Evolutionary conservation across 2,329 filamentous ascomycete genomes (phyloP), one percentile per base, ranked within the genome.

Genomic region (Sporothrix schenckii): DNA sequence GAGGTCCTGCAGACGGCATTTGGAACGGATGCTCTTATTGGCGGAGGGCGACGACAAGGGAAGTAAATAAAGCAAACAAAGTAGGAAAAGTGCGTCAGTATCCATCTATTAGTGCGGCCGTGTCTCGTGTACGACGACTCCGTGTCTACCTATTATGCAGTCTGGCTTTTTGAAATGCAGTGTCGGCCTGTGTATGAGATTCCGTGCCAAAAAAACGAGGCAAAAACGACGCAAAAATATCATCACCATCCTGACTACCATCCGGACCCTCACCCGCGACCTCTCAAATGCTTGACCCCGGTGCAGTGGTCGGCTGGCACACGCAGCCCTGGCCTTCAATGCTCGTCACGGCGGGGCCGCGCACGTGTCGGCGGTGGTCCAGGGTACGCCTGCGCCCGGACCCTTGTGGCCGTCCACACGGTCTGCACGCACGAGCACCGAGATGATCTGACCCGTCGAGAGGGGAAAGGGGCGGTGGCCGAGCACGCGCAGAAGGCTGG

Each of bases 391-490:
- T 34, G 5, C 73, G 73, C 27, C 79, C 21, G 63, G 77, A 73
- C 75, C 9, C 76, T 72, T n/a, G 76, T 72, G 5, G 72, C 63
- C 0, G 14, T 34, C 21, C 16, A 39, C 56, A 81, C 70, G 56
- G 81, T 84, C 74, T 0, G 86, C 88, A 78, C 86, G 87, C 47
- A 92, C 85, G 1, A 92, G 82, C 2, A 90, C 88, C 0, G 90
- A 89, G 39, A 92, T 89, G 9, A 90, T 85, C 70, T 88, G 85
- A 10, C 90, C 90, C 0, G 90, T 92, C n/a, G 81, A 82, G 14
- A 92, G 80, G 2, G 80, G 77, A 76, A 92, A 92, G 2, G 79
- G 73, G n/a, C 85, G 83, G 75, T 92, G 90, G 66, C 85, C 84
- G 24, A 75, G 70, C 13, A 72, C 74, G 54, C 65, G 60, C 66